A percentile compares a stretch with the other conserved stretches of the same genome.
These are phyloP conservation scores for thale cress (Arabidopsis thaliana) DNA, from an alignment of 345 rosid genomes.

Conservation along the genomic window TAIR10.1 NC_003074.8:2725501-2726000, in stretches of 20 bases:
- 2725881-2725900: constrained; percentile 99
- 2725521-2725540: constrained; percentile 65
- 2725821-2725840: constrained; percentile 85
- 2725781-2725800: constrained; percentile 65
- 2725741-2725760: constrained; percentile 91
- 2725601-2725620: constrained; percentile 88
- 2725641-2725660: constrained; percentile 78
- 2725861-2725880: constrained; percentile 88
- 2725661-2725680: constrained; percentile 71
- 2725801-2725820: constrained; percentile 66
- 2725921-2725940: constrained; percentile 73
- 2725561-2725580: constrained; percentile 77
- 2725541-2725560: constrained; percentile 75
- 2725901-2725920: constrained; percentile 93
- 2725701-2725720: constrained; percentile 75
- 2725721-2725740: constrained; percentile 91
- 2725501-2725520: constrained; percentile 72
- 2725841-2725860: constrained; percentile 80
- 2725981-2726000: constrained; percentile 89
- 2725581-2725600: constrained; percentile 91
- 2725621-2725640: constrained; percentile 62
- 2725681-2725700: constrained; percentile 75
- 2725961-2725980: constrained; percentile 83
- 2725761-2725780: constrained; percentile 96
- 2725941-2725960: constrained; percentile 81